Conservation (phyloP, 2,329 filamentous ascomycete genomes). For the Colletotrichum ledebouriae region DNA sequence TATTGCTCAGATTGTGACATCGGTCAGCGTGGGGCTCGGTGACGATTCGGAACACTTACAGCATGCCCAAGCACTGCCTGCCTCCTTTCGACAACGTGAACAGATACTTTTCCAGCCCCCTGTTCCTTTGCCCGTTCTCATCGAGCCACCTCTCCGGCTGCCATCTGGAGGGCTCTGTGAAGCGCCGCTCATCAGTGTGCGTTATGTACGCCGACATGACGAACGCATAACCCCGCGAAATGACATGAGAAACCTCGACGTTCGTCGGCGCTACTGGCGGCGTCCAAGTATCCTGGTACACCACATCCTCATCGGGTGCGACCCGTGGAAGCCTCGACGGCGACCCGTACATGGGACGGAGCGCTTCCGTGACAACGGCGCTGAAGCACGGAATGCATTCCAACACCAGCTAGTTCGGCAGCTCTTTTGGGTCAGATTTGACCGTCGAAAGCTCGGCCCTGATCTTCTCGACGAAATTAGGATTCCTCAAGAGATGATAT, state of each 20-base stretch:
- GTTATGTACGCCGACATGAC: slow-evolving; percentile 36
- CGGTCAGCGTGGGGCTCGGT: slow-evolving; percentile 7
- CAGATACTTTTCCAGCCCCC: slow-evolving; percentile 32
- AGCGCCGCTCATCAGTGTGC: slow-evolving; percentile 38
- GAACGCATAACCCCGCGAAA: slow-evolving; percentile 46
- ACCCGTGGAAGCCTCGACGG: slow-evolving; percentile 48
- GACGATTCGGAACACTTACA: slow-evolving; percentile 34
- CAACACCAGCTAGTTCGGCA: slow-evolving; percentile 45
- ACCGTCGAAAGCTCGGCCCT: slow-evolving; percentile 7
- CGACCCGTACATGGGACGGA: slow-evolving; percentile 57
- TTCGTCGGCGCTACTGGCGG: not conserved
- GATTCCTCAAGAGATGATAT: slow-evolving; percentile 11
- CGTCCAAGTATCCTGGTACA: slow-evolving; percentile 47
- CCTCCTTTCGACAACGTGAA: slow-evolving; percentile 42
- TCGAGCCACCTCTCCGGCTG: slow-evolving; percentile 43
- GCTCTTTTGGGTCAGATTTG: not conserved
- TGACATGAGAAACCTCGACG: slow-evolving; percentile 44
- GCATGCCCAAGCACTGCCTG: slow-evolving; percentile 43
- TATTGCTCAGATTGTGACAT: slow-evolving; percentile 25
- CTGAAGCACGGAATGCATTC: slow-evolving; percentile 55
- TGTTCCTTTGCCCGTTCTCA: slow-evolving; percentile 23
- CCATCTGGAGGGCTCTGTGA: slow-evolving; percentile 38
- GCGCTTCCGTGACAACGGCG: slow-evolving; percentile 53
- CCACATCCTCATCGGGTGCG: slow-evolving; percentile 48
- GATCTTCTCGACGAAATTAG: not conserved